Percentiles rank a stretch among this genome's conserved stretches.
phyloP scores from a whole-genome alignment of 164 flowering plant genomes.

The Platanus orientalis region DNA sequence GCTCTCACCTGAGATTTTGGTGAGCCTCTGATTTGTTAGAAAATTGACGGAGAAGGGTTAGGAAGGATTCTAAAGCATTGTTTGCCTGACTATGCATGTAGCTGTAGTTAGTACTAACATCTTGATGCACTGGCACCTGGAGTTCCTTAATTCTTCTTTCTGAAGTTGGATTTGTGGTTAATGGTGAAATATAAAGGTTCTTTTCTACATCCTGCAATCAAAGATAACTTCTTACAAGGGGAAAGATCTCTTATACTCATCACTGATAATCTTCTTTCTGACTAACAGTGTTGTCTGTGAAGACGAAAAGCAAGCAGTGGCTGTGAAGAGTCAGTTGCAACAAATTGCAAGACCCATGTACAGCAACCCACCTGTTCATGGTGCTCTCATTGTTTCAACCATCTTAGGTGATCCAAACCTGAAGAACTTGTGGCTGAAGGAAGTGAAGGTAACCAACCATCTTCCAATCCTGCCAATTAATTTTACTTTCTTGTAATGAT shows the following conservation, averaged over 20 bases:
- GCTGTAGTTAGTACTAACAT: too few species aligned
- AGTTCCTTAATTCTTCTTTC: too few species aligned
- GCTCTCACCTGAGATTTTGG: too few species aligned
- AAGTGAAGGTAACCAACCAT: slow-evolving; percentile 64
- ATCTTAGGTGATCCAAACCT: slow-evolving; percentile 76
- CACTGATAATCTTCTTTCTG: slow-evolving; percentile 3
- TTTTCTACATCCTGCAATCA: too few species aligned
- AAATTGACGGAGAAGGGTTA: too few species aligned
- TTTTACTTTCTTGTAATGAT: not conserved
- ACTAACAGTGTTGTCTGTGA: slow-evolving; percentile 81
- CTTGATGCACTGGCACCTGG: too few species aligned
- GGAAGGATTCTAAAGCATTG: too few species aligned
- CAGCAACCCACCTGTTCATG: slow-evolving; percentile 95
- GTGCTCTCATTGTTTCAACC: slow-evolving; percentile 80
- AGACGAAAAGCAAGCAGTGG: slow-evolving; percentile 83
- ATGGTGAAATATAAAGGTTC: too few species aligned
- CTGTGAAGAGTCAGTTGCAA: slow-evolving; percentile 93
- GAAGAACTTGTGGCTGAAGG: slow-evolving; percentile 86
- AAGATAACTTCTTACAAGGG: too few species aligned
- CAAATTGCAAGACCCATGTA: slow-evolving; percentile 97
- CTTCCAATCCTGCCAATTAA: not conserved
- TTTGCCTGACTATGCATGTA: too few species aligned
- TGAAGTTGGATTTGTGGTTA: too few species aligned
- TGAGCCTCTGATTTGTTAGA: too few species aligned
- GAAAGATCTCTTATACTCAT: not conserved